A percentile compares a stretch with the other conserved stretches of the same genome.
These are phyloP conservation scores for Delonix regia DNA, from an alignment of 306 rosid genomes.

Conservation along the genomic window DNA sequence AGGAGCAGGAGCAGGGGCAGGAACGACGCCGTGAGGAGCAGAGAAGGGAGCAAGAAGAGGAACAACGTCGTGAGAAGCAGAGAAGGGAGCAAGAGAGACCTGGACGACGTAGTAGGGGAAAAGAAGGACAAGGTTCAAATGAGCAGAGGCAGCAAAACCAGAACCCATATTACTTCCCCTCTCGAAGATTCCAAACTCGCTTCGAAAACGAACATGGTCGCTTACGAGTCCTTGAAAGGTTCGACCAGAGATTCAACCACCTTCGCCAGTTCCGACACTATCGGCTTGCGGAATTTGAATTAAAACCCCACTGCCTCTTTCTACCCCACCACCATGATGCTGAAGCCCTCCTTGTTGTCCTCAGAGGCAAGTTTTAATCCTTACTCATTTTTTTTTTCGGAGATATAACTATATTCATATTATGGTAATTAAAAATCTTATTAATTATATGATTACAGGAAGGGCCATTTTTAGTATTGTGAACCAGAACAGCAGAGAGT, in stretches of 20 bases:
- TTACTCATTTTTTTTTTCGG: background rate
- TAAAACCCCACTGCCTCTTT: slow-evolving; percentile 24
- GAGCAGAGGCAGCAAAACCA: background rate
- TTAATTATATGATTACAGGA: slow-evolving; percentile 27
- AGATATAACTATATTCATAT: too few relatives aligned
- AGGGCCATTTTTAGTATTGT: background rate
- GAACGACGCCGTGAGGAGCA: background rate
- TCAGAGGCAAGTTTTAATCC: background rate
- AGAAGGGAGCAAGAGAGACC: background rate
- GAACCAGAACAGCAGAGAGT: background rate
- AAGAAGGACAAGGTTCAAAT: too few relatives aligned
- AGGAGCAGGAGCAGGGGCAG: background rate
- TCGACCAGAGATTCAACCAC: slow-evolving; percentile 6
- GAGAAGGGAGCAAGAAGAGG: too few relatives aligned
- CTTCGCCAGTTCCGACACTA: slow-evolving; percentile 23
- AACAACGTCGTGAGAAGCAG: background rate
- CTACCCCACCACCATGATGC: slow-evolving; percentile 40
- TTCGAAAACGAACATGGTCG: slow-evolving; percentile 24
- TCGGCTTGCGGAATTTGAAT: background rate
- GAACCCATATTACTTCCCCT: slow-evolving; percentile 27
- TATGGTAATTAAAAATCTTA: background rate
- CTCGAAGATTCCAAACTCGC: background rate
- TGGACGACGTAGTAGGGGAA: too few relatives aligned
- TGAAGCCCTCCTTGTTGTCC: slow-evolving; percentile 14
- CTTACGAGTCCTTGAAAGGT: slow-evolving; percentile 29